phyloP scores from a whole-genome alignment of 169 alveolate genomes.

The Theileria annulata region DNA sequence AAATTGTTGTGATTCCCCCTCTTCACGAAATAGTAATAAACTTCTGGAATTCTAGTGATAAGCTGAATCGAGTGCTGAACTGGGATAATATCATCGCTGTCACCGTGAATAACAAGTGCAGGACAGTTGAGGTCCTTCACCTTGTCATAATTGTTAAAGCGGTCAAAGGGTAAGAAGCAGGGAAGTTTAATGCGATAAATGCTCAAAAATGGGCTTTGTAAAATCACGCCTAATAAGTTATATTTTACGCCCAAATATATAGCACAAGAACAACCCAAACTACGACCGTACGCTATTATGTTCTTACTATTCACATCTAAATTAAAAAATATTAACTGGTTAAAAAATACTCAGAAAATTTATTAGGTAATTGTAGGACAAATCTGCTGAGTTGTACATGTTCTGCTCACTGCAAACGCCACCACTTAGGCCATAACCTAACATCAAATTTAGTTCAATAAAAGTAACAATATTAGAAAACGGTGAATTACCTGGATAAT shows the following conservation, averaged over 20 bases:
- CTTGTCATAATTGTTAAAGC: slow-evolving; percentile 88
- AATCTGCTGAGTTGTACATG: slow-evolving; percentile 83
- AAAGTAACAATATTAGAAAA: background rate
- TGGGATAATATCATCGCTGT: slow-evolving; percentile 88
- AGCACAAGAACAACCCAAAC: slow-evolving; percentile 89
- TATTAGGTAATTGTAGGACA: slow-evolving; percentile 80
- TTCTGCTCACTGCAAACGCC: slow-evolving; percentile 82
- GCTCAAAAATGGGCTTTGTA: slow-evolving; percentile 87
- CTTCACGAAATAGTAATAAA: slow-evolving; percentile 69
- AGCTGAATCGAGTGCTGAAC: slow-evolving; percentile 66
- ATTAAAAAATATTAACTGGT: background rate
- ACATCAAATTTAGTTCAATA: background rate
- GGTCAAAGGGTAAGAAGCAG: slow-evolving; percentile 88
- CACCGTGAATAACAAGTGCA: slow-evolving; percentile 87
- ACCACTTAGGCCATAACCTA: slow-evolving; percentile 81
- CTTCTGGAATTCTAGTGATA: slow-evolving; percentile 62
- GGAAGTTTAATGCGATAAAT: slow-evolving; percentile 73
- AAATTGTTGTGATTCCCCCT: slow-evolving; percentile 74
- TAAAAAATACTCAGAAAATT: slow-evolving; percentile 29
- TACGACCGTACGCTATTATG: slow-evolving; percentile 88
- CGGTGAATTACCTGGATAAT: slow-evolving; percentile 68
- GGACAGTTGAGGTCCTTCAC: slow-evolving; percentile 76
- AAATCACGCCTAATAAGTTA: slow-evolving; percentile 78
- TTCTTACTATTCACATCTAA: slow-evolving; percentile 73
- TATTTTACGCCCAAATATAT: slow-evolving; percentile 82